Base-by-base conservation (phyloP, 2,329 filamentous ascomycete species). In the Diplodia intermedia region DNA sequence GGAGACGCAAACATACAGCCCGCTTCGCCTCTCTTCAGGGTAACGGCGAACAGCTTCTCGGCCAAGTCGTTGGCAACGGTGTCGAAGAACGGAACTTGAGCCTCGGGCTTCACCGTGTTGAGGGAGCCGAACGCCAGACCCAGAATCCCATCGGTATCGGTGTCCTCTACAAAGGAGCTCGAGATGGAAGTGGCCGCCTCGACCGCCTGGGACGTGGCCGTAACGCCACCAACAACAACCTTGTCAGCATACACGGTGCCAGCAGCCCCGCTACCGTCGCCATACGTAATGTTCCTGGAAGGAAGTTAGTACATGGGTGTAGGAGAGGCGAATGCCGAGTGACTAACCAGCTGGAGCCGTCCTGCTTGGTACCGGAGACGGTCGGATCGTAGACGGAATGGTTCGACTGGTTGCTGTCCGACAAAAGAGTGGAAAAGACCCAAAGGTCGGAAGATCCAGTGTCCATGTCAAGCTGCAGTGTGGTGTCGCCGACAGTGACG, bases 391-490 rank as follows among this genome's bases (percentile, higher is more conserved):
- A 92, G 72, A 87, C 76, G 49, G 78, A 74, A 72, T 91, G 89
- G 4, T 86, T 87, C 8, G 76, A 75, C 33, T 84, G 82, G 61
- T 87, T 78, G 18, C 79, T 78, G 4, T 79, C 72, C 5, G 85
- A 75, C 15, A 89, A 85, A 29, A 88, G 82, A 20, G 82, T 82
- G 0, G 89, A 90, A 78, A 90, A 91, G 50, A 88, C 90, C 86
- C 85, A 95, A 60, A 91, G 85, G 79, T 91, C 89, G 52, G 88
- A 83, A 70, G 83, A 90, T 70, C 83, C 89, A 15, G 91, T 93
- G 71, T 93, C 91, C 69, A 93, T 85, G 75, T 92, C 89, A 69
- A 93, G 76, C 69, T 88, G 85, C 70, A 92, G 75, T 3, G 81
- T 85, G 72, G 89, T 87, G 74, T 85, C 79, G 54, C 90, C 91